Conservation (phyloP, 2,329 filamentous ascomycete species). For the Celoporthe dispersa region DNA sequence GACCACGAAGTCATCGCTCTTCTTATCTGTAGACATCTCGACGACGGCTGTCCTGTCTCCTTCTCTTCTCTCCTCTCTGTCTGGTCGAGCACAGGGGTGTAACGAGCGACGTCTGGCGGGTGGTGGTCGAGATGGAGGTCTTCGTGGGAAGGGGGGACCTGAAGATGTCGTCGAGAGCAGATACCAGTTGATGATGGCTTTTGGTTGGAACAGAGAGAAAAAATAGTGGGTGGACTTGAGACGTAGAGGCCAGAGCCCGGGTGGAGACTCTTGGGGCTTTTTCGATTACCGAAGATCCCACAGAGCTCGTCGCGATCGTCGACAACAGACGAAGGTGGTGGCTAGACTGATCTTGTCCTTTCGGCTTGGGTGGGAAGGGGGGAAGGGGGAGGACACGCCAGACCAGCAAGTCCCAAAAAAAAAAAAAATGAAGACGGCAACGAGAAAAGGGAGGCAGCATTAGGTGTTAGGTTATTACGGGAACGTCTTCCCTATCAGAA, state of each 20-base stretch:
- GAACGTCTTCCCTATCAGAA: conserved; percentile 12
- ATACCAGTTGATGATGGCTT: not conserved
- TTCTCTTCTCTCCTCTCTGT: conserved; percentile 1
- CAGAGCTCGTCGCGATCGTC: not conserved
- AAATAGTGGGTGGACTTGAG: not conserved
- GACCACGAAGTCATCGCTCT: conserved; percentile 80
- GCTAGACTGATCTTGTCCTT: not conserved
- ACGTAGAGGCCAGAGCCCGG: not conserved
- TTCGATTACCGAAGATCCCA: not conserved
- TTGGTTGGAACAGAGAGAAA: not conserved
- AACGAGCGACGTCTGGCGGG: conserved; percentile 11
- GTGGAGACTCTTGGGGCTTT: not conserved
- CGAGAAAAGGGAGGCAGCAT: not conserved
- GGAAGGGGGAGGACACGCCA: conserved; percentile 7
- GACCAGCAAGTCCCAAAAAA: not conserved
- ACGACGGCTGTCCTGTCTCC: conserved; percentile 23
- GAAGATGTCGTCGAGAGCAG: conserved; percentile 15
- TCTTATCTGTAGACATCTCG: conserved; percentile 79
- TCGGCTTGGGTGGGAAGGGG: too few species aligned
- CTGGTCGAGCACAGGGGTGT: not conserved
- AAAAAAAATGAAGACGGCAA: not conserved
- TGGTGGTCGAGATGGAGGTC: not conserved
- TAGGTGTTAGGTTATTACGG: conserved; percentile 4
- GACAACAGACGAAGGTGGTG: not conserved
- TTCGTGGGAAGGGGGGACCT: not conserved